Percentiles rank a stretch among this genome's conserved stretches.
These are phyloP conservation scores for Phytopythium boreale DNA, from an alignment of 352 stramenopile genomes.

Conservation along the genomic window DNA sequence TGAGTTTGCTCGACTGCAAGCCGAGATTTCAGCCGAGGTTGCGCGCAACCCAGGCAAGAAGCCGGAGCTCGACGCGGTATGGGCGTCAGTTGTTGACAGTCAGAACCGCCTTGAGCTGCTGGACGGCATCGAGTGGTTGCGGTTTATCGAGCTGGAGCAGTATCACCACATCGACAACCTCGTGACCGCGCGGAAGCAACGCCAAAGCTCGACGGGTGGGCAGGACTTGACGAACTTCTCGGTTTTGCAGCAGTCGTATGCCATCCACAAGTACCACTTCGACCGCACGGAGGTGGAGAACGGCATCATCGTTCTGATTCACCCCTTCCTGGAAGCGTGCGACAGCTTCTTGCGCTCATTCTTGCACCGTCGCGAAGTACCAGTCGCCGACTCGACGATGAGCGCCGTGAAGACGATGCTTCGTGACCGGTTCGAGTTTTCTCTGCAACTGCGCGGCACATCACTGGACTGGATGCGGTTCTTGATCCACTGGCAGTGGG, in stretches of 20 bases:
- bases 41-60: slow-evolving; percentile 12
- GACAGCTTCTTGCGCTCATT: slow-evolving; percentile 42
- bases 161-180: slow-evolving; percentile 48
- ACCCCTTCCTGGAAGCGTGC: slow-evolving; percentile 63
- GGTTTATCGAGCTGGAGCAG: slow-evolving; percentile 72
- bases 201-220: background rate
- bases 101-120: slow-evolving; percentile 54
- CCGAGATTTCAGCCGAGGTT: slow-evolving; percentile 14
- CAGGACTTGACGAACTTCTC: slow-evolving; percentile 41
- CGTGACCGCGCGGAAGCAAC: slow-evolving; percentile 14
- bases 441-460: slow-evolving; percentile 56
- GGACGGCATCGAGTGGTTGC: slow-evolving; percentile 58
- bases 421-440: slow-evolving; percentile 74
- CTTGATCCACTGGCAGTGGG: slow-evolving; percentile 79
- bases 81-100: slow-evolving; percentile 28
- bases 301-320: slow-evolving; percentile 69
- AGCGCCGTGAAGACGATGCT: slow-evolving; percentile 36
- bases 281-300: slow-evolving; percentile 73
- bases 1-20: slow-evolving; percentile 31
- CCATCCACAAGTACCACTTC: slow-evolving; percentile 68
- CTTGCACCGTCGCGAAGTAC: slow-evolving; percentile 6
- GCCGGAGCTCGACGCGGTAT: slow-evolving; percentile 28
- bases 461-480: slow-evolving; percentile 80
- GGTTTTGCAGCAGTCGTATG: slow-evolving; percentile 83
- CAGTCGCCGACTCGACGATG: slow-evolving; percentile 13